Conservation (phyloP, 1,284 basidiomycete genomes). For the Laetiporus sulphureus region DNA sequence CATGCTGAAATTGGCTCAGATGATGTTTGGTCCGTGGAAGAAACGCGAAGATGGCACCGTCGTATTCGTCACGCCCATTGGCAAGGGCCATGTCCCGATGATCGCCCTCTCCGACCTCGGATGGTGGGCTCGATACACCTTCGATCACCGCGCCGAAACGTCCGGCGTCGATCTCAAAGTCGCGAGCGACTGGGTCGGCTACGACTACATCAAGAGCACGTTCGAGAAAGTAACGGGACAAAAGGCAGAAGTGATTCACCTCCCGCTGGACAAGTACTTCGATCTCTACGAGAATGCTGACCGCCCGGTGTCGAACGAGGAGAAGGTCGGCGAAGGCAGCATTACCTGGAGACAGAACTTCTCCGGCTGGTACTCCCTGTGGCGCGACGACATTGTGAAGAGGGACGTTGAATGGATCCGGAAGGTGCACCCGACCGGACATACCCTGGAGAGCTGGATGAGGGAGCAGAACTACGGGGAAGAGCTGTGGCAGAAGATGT, state of each 20-base stretch:
- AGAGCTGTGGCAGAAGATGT: constrained; percentile 1
- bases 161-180: constrained; percentile 37
- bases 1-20: constrained; percentile 7
- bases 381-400: constrained; percentile 35
- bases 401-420: constrained; percentile 37
- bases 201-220: constrained; percentile 35
- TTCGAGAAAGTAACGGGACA: constrained; percentile 40
- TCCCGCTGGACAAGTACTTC: constrained; percentile 36
- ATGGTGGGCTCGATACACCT: constrained; percentile 31
- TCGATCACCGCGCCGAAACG: constrained; percentile 35
- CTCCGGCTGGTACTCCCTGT: constrained; percentile 33
- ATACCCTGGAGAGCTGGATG: constrained; percentile 24
- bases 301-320: constrained; percentile 28
- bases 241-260: constrained; percentile 31
- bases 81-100: constrained; percentile 24
- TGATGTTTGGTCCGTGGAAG: constrained; percentile 25
- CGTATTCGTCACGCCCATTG: constrained; percentile 21
- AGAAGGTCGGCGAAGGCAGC: constrained; percentile 19
- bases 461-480: constrained; percentile 16
- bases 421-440: constrained; percentile 27
- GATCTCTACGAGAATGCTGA: constrained; percentile 27
- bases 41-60: constrained; percentile 24
- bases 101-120: constrained; percentile 28
- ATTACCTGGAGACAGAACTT: constrained; percentile 35
- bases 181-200: constrained; percentile 36